Evolutionary conservation across 768 basidiomycete genomes (phyloP).

Genomic region (Boletus rufocinnamomeus): DNA sequence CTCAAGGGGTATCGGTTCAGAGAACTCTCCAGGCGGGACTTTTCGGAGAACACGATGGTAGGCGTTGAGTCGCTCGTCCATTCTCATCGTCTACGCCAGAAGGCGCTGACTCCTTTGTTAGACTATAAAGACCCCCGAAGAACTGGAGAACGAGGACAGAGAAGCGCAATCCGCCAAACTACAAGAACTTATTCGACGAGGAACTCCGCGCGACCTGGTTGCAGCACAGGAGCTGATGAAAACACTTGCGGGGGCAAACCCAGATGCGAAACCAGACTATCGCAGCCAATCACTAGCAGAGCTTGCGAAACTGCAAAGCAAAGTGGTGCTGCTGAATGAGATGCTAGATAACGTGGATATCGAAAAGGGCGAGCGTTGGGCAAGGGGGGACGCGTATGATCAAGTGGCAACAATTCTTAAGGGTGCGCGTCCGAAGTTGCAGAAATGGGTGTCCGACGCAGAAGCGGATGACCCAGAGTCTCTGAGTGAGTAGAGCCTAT

Average conservation of each 20-base stretch:
- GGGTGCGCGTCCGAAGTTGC: constrained; percentile 88
- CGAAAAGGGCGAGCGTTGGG: constrained; percentile 73
- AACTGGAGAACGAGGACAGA: constrained; percentile 94
- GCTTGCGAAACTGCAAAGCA: constrained; percentile 91
- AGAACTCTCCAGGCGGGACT: constrained; percentile 38
- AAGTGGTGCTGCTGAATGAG: constrained; percentile 94
- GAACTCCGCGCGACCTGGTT: constrained; percentile 92
- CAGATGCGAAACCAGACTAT: constrained; percentile 93
- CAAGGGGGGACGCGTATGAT: constrained; percentile 90
- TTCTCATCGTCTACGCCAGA: background rate
- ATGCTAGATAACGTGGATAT: constrained; percentile 91
- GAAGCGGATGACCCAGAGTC: constrained; percentile 88
- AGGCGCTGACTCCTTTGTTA: constrained; percentile 32
- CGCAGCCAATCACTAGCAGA: constrained; percentile 86
- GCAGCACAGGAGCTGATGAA: constrained; percentile 99
- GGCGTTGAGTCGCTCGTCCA: background rate
- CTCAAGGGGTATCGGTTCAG: constrained; percentile 92
- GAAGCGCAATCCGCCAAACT: constrained; percentile 95
- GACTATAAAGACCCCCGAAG: constrained; percentile 94
- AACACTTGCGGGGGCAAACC: constrained; percentile 89
- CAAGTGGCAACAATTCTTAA: constrained; percentile 87
- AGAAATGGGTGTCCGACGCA: constrained; percentile 97
- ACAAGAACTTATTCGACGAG: constrained; percentile 96
- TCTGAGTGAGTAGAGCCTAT: constrained; percentile 56
- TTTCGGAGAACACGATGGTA: constrained; percentile 27